Evolutionary conservation across 2,329 filamentous ascomycete species (phyloP), one percentile per base, ranked within the genome.

Genomic region (Nothophaeocryptopus gaeumannii): DNA sequence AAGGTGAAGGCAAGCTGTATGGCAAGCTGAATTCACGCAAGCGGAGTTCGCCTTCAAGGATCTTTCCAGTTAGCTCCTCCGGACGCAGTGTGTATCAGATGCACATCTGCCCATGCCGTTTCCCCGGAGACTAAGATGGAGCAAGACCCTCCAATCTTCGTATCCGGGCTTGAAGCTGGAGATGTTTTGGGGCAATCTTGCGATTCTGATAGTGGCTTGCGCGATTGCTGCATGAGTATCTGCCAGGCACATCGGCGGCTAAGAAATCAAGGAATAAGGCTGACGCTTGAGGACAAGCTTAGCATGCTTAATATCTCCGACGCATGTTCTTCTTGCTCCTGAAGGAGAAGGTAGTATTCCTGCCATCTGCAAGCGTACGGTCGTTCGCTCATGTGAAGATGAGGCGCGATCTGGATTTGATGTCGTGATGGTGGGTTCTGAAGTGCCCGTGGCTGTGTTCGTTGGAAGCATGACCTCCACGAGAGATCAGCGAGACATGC

Each of bases 281-380:
- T 31, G 26, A 32, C 32, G 39, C 39, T 42, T 42, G 16, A 26
- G 29, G 32, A 14, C 13, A 13, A 32, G 39, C 39, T 42, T 42
- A 33, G 39, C 31, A 42, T 33, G 39, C 39, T 42, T 26, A 26
- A 26, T 26, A 26, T 26, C 20, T 26, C 20, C 20, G 20, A 26
- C 20, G 20, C 20, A 26, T 26, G 20, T 26, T 26, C 20, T 26
- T 42, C 20, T 42, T 31, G 39, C 26, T 40, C 39, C 39, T 14
- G 29, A 42, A 32, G 39, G 13, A 33, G 39, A 42, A 42, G 39
- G 39, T 42, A 16, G 13, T 31, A 42, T 31, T 31, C 29, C 26
- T 31, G 32, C 14, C 20, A 31, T 15, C 20, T 31, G 16, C 12
- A 31, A 9, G 15, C 8, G 26, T 13, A 12, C 13, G 37, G 37